A percentile compares a stretch with the other conserved stretches of the same genome.
These are phyloP conservation scores for Aspergillus cejpii DNA, from an alignment of 2,329 filamentous ascomycete genomes.

Conservation along the genomic window DNA sequence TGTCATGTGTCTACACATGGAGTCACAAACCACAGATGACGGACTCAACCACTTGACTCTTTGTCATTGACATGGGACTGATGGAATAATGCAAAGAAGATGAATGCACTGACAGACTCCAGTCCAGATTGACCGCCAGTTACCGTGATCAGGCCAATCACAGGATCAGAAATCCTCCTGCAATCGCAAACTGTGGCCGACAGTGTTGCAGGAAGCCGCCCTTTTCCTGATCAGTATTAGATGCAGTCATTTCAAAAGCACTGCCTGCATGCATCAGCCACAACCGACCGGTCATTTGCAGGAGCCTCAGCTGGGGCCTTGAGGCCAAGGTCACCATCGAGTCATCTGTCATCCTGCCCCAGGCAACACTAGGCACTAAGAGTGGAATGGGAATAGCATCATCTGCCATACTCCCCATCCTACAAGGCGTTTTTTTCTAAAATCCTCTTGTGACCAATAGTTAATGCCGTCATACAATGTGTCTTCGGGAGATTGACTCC, in stretches of 20 bases:
- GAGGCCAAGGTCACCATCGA: constrained; percentile 8
- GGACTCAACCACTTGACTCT: neutral
- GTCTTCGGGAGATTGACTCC: constrained; percentile 1
- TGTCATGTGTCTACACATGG: neutral
- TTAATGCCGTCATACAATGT: constrained; percentile 18
- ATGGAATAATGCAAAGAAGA: too few species aligned
- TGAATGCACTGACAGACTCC: too few species aligned
- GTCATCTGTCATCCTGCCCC: constrained; percentile 8
- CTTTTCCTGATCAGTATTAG: neutral
- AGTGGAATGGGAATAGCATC: constrained; percentile 1
- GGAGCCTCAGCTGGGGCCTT: neutral
- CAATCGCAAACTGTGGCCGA: constrained; percentile 3
- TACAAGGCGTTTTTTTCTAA: neutral
- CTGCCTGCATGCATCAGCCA: constrained; percentile 11
- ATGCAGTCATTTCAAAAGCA: constrained; percentile 3
- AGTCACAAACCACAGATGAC: neutral
- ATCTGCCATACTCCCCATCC: constrained; percentile 2
- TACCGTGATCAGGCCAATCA: constrained; percentile 9
- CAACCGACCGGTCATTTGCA: constrained; percentile 1
- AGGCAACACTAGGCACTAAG: neutral
- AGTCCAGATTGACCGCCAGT: constrained; percentile 13
- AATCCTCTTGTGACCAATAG: constrained; percentile 15
- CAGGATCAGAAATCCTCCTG: neutral
- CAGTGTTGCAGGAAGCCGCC: constrained; percentile 7
- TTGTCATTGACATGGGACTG: too few species aligned